Evolutionary conservation across 2,329 filamentous ascomycete genomes (phyloP).

Genomic region (Aspergillus quadrilineatus): DNA sequence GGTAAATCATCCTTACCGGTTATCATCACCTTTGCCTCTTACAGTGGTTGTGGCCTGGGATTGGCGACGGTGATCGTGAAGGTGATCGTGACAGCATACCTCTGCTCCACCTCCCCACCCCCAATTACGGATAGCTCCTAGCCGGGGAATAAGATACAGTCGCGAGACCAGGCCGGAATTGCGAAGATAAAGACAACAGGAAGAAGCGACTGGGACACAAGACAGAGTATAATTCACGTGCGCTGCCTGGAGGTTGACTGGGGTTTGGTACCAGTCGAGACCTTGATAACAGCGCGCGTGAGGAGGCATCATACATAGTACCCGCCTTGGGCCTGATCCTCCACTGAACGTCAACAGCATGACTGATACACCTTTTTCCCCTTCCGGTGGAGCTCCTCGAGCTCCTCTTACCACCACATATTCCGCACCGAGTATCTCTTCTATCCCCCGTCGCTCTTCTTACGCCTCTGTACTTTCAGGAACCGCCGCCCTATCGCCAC

Average conservation of each 20-base stretch:
- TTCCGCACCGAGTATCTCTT: constrained; percentile 35
- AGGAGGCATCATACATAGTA: constrained; percentile 13
- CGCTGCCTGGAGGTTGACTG: constrained; percentile 1
- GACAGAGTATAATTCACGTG: neutral
- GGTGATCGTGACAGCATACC: constrained; percentile 2
- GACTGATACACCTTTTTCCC: constrained; percentile 45
- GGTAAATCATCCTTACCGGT: neutral
- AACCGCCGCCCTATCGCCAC: constrained; percentile 42
- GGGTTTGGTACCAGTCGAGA: neutral
- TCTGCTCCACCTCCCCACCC: constrained; percentile 15
- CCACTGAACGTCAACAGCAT: constrained; percentile 36
- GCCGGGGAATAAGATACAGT: neutral
- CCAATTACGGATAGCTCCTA: constrained; percentile 17
- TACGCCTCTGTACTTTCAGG: constrained; percentile 63
- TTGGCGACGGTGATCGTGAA: constrained; percentile 4
- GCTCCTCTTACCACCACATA: constrained; percentile 31
- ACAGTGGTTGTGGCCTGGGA: neutral
- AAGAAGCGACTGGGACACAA: neutral
- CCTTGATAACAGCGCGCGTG: constrained; percentile 11
- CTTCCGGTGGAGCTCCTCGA: constrained; percentile 43
- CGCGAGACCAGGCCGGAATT: neutral
- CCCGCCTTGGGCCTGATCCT: constrained; percentile 19
- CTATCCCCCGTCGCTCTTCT: constrained; percentile 55
- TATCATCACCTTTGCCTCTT: neutral
- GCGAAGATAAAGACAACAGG: neutral